phyloP scores from a whole-genome alignment of 78 protist genomes.

The Andalucia godoyi region DNA sequence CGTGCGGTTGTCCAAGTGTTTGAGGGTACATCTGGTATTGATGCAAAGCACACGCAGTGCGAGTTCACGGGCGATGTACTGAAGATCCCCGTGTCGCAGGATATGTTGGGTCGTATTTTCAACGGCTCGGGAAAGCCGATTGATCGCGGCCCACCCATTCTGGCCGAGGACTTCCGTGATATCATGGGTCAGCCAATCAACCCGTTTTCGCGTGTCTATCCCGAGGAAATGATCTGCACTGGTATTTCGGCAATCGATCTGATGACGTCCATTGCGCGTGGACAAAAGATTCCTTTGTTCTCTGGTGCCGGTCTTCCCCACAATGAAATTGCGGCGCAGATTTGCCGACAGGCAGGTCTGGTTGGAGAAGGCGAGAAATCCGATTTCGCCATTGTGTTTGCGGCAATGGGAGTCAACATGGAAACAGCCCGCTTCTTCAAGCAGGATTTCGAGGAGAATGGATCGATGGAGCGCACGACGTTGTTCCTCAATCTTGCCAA shows the following conservation, averaged over 20 bases:
- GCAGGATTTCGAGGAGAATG: conserved; percentile 95
- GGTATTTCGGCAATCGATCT: conserved; percentile 98
- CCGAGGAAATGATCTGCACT: conserved; percentile 99
- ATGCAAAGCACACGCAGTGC: conserved; percentile 73
- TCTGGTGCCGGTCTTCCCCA: conserved; percentile 67
- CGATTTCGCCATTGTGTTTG: conserved; percentile 98
- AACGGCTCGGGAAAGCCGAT: conserved; percentile 98
- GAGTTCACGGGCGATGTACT: conserved; percentile 94
- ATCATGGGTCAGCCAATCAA: conserved; percentile 94
- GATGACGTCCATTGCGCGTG: conserved; percentile 98
- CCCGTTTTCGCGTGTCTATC: conserved; percentile 93
- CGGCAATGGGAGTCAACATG: conserved; percentile 98
- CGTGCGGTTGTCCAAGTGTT: conserved; percentile 97
- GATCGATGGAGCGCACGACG: conserved; percentile 87
- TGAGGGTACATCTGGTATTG: conserved; percentile 99
- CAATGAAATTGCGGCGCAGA: conserved; percentile 93
- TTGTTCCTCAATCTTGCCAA: conserved; percentile 98
- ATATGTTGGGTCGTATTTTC: conserved; percentile 98
- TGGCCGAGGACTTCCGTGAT: conserved; percentile 95
- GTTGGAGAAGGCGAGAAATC: conserved; percentile 65
- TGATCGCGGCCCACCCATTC: conserved; percentile 80
- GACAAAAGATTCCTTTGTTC: conserved; percentile 99
- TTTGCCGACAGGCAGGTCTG: conserved; percentile 96
- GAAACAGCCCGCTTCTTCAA: conserved; percentile 99
- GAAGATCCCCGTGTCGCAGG: conserved; percentile 87